Evolutionary conservation across 2,329 filamentous ascomycete species (phyloP).

Genomic region (Neonectria punicea): DNA sequence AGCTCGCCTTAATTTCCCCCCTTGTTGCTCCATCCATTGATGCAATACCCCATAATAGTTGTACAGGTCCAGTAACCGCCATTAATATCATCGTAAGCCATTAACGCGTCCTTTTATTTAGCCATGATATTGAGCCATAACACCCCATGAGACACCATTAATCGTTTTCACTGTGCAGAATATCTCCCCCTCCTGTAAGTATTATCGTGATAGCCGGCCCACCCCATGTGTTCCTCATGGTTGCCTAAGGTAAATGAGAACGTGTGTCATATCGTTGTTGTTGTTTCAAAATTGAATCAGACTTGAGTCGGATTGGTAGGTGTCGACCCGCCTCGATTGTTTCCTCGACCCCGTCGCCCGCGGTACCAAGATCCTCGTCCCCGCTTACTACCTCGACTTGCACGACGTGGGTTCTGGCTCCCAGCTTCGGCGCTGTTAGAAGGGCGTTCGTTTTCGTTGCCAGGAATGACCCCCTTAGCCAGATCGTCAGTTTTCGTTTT

Average conservation of each 20-base stretch:
- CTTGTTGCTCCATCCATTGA: neutral
- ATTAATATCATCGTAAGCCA: neutral
- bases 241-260: conserved; percentile 5
- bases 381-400: conserved; percentile 40
- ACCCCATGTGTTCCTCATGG: neutral
- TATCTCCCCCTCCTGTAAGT: neutral
- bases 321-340: conserved; percentile 22
- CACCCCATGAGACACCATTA: neutral
- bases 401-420: conserved; percentile 23
- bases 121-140: conserved; percentile 10
- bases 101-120: conserved; percentile 19
- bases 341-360: conserved; percentile 42
- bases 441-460: conserved; percentile 28
- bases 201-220: neutral
- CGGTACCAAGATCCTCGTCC: conserved; percentile 41
- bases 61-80: conserved; percentile 9
- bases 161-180: neutral
- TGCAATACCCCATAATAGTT: neutral
- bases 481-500: neutral
- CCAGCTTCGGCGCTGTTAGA: conserved; percentile 9
- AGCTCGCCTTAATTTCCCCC: conserved; percentile 16
- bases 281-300: conserved; percentile 6
- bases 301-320: conserved; percentile 15
- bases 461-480: neutral
- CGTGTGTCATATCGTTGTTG: neutral